Conservation (phyloP, 768 basidiomycete genomes). For the Tulasnella sp. region DNA sequence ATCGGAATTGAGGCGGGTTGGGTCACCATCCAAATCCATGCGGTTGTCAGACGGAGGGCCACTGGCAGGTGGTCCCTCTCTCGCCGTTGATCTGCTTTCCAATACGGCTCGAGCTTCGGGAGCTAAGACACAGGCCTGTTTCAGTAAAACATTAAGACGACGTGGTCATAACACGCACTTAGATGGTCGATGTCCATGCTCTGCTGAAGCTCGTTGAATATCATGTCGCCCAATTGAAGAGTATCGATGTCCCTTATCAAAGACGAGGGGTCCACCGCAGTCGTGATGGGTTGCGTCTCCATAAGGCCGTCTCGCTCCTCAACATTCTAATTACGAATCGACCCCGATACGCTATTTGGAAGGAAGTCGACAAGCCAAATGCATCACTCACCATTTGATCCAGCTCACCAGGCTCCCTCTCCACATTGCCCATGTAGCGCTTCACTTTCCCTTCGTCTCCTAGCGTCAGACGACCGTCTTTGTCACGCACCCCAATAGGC, state of each 20-base stretch:
- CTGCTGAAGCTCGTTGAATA: not conserved
- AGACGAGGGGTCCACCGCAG: not conserved
- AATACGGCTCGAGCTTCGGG: not conserved
- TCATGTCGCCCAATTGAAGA: not conserved
- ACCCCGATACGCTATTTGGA: not conserved
- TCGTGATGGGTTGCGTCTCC: constrained; percentile 1
- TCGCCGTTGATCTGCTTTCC: not conserved
- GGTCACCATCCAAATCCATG: not conserved
- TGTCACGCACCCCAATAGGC: not conserved
- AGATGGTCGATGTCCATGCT: not conserved
- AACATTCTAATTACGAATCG: not conserved
- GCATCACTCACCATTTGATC: not conserved
- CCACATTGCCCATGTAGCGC: not conserved
- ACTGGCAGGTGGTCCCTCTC: too few species aligned
- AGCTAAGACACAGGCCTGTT: not conserved
- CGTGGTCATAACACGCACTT: not conserved
- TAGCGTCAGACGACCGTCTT: not conserved
- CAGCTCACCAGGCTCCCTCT: not conserved
- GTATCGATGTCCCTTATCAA: not conserved
- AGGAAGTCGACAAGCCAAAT: not conserved
- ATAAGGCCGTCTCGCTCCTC: not conserved
- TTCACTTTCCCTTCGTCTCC: not conserved
- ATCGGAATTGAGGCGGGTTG: not conserved
- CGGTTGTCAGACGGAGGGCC: not conserved
- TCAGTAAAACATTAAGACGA: not conserved